phyloP scores from a whole-genome alignment of 768 basidiomycete genomes.

The Russula compacta region DNA sequence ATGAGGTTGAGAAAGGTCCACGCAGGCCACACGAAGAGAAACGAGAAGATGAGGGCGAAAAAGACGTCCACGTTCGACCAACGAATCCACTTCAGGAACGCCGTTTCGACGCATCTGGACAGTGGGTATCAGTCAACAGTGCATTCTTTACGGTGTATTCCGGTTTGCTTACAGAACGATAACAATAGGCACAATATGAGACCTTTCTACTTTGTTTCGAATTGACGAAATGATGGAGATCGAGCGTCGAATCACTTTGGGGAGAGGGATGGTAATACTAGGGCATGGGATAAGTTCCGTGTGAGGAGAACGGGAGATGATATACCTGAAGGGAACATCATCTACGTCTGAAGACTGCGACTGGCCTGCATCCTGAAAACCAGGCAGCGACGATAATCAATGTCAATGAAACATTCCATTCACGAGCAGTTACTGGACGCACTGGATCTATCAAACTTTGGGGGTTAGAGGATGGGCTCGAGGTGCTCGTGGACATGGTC shows the following conservation, averaged over 20 bases:
- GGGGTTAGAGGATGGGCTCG: too few relatives aligned
- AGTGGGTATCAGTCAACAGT: not conserved
- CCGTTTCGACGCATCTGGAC: not conserved
- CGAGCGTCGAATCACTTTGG: not conserved
- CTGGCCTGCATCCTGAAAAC: too few relatives aligned
- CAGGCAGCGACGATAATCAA: too few relatives aligned
- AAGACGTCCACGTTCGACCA: not conserved
- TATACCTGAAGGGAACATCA: not conserved
- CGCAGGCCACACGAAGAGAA: not conserved
- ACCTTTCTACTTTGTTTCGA: not conserved
- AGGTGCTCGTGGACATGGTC: too few relatives aligned
- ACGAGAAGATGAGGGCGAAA: not conserved
- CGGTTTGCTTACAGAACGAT: not conserved
- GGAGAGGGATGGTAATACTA: not conserved
- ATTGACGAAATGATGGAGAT: not conserved
- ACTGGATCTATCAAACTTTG: too few relatives aligned
- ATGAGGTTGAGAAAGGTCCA: conserved; percentile 1
- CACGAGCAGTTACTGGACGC: too few relatives aligned
- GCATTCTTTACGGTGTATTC: not conserved
- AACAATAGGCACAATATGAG: not conserved
- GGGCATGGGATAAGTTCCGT: not conserved
- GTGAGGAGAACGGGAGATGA: not conserved
- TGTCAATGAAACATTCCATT: too few relatives aligned
- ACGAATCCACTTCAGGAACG: not conserved
- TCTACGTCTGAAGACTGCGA: too few relatives aligned